Evolutionary conservation across 106 monocot genomes (phyloP), one percentile per base, ranked within the genome.

Genomic region (Acanthochlamys bracteata): DNA sequence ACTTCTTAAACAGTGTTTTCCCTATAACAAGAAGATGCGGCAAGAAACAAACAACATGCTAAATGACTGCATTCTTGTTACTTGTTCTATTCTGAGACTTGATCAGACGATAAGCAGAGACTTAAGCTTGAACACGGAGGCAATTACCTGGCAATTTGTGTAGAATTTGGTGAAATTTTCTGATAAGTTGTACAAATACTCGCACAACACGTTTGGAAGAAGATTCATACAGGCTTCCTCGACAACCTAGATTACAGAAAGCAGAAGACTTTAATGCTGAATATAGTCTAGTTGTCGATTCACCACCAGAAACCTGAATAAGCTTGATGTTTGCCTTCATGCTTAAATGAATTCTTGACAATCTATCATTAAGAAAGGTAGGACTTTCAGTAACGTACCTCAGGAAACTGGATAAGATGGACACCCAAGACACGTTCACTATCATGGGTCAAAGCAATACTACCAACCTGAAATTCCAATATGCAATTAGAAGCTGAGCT

Each of bases 211-310:
- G 76, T 83, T 95, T 49, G 95, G 90, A 65, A 90, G 77, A 17
- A 95, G 90, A 75, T 86, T 90, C 22, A 64, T 82, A 61, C 90
- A 90, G 25, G 95, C 86, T 55, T 95, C 95, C 61, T 87, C 95
- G 41, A 95, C 90, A 14, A 82, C 59, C 95, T 95, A 77, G 22
- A 56, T 51, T 59, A 22, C 26, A 39, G 64, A 10, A 20, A 55
- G 10, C 3, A 49, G 12, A 17, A 4, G 49, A 49, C 9, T 2
- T 14, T 49, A 9, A 33, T 33, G 6, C 33, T 33, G 33, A 33
- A 33, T 33, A 33, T 33, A 33, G 33, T 33, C 33, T 33, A 33
- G 6, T 6, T 6, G 33, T 33, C 33, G 1, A 3, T 33, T 6
- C 33, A 33, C 4, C 33, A 33, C 1, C 6, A 3, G 33, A 33